A percentile compares a stretch with the other conserved stretches of the same genome.
These are phyloP conservation scores for Pulicaria dysenterica DNA, from an alignment of 129 eudicot genomes.

Conservation along the genomic window DNA sequence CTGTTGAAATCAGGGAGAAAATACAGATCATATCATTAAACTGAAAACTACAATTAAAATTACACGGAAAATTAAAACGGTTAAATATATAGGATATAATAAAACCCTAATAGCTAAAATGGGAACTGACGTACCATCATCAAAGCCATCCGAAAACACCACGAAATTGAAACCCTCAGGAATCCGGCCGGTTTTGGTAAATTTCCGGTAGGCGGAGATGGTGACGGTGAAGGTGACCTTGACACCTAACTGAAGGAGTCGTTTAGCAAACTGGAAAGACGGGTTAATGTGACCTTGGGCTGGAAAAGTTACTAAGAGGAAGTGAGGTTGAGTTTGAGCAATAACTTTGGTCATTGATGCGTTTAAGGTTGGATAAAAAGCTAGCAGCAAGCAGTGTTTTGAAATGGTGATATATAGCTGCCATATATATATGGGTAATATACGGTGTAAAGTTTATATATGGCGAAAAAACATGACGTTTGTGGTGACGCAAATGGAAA, in stretches of 20 bases:
- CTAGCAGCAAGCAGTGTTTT: not conserved
- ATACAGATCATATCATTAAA: no score
- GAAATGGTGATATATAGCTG: not conserved
- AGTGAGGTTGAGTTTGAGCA: constrained; percentile 32
- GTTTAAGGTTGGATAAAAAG: not conserved
- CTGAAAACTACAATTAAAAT: no score
- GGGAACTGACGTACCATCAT: constrained; percentile 12
- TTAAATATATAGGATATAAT: no score
- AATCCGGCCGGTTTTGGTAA: constrained; percentile 11
- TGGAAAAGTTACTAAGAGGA: constrained; percentile 51
- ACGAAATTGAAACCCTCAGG: constrained; percentile 23
- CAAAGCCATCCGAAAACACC: constrained; percentile 43
- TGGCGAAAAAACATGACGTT: not conserved
- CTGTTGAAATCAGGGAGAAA: no score
- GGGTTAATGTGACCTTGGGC: constrained; percentile 62
- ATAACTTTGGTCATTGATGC: constrained; percentile 13
- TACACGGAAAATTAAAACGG: no score
- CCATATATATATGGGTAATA: not conserved
- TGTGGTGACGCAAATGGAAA: constrained; percentile 1
- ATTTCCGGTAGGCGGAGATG: constrained; percentile 34
- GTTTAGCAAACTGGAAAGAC: constrained; percentile 46
- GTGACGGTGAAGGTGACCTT: constrained; percentile 54
- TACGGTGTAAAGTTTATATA: not conserved
- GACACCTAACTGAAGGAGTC: constrained; percentile 38
- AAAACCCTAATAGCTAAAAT: no score